Evolutionary conservation across 345 rosid species (phyloP).

Genomic region (Eucalyptus virginea): DNA sequence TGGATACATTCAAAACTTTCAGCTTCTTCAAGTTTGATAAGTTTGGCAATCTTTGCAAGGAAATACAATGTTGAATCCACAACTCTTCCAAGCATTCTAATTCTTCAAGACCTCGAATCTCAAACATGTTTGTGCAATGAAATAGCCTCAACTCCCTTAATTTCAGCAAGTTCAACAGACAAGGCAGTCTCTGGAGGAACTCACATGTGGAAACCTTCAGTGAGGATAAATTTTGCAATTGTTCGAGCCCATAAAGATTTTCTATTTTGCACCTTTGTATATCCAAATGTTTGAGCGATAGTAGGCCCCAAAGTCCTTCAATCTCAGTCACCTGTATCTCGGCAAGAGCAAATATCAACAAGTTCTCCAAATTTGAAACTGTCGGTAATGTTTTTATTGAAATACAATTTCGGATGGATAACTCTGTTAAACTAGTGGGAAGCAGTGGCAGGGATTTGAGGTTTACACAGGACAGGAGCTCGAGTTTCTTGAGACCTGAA

Average conservation of each 20-base stretch:
- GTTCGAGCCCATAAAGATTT: not conserved
- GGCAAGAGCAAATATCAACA: not conserved
- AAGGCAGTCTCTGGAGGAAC: not conserved
- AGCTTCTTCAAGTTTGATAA: not conserved
- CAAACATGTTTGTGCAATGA: not conserved
- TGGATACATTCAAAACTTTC: not conserved
- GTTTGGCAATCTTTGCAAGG: not conserved
- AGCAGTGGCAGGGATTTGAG: not conserved
- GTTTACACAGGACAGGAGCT: not conserved
- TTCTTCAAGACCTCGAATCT: not conserved
- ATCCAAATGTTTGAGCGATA: not conserved
- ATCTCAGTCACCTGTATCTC: not conserved
- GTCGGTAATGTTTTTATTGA: not conserved
- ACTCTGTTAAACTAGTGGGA: not conserved
- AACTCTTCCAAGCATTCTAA: not conserved
- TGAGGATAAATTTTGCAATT: not conserved
- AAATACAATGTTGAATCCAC: not conserved
- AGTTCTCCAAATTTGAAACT: not conserved
- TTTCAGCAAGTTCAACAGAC: not conserved
- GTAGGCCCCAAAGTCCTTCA: not conserved
- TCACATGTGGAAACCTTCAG: not conserved
- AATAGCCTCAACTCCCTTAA: not conserved
- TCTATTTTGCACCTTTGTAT: not conserved
- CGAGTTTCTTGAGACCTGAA: not conserved
- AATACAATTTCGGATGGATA: not conserved